Percentiles rank a stretch among this genome's conserved stretches.
phyloP scores from a whole-genome alignment of 2,329 filamentous ascomycete genomes.

The Aspergillus amoenus region DNA sequence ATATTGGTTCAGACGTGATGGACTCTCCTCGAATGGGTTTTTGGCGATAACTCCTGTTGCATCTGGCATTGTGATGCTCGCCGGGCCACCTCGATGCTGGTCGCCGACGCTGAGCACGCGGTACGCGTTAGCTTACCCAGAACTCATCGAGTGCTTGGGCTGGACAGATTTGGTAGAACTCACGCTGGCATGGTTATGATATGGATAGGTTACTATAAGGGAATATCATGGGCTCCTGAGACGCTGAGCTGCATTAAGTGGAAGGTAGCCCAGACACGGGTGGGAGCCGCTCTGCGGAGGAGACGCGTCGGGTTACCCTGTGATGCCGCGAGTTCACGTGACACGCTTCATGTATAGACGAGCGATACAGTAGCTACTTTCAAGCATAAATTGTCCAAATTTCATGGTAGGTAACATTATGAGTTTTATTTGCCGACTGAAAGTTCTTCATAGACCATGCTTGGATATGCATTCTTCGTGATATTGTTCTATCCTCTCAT shows the following conservation, averaged over 20 bases:
- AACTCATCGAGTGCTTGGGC: background rate
- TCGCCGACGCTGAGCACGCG: slow-evolving; percentile 60
- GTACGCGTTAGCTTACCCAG: slow-evolving; percentile 20
- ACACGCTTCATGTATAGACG: background rate
- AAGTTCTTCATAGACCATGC: too few relatives aligned
- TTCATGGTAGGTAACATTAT: background rate
- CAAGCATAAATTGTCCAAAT: background rate
- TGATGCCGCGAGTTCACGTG: slow-evolving; percentile 36
- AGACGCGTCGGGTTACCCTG: slow-evolving; percentile 25
- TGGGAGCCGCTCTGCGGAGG: slow-evolving; percentile 1
- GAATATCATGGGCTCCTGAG: slow-evolving; percentile 5
- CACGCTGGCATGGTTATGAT: slow-evolving; percentile 48
- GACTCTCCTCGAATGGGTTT: slow-evolving; percentile 80
- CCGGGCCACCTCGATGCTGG: slow-evolving; percentile 56
- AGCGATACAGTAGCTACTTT: background rate
- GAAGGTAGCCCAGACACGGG: background rate
- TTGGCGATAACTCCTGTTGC: slow-evolving; percentile 35
- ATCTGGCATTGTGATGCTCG: slow-evolving; percentile 44
- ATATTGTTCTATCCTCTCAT: background rate
- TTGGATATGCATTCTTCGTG: background rate
- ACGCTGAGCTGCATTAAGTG: background rate
- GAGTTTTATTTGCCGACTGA: background rate
- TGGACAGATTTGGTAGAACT: slow-evolving; percentile 19
- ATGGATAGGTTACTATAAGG: slow-evolving; percentile 6
- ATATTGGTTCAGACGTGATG: slow-evolving; percentile 71